Evolutionary conservation across 2,329 filamentous ascomycete genomes (phyloP).

Genomic region (Penicillium sp.): DNA sequence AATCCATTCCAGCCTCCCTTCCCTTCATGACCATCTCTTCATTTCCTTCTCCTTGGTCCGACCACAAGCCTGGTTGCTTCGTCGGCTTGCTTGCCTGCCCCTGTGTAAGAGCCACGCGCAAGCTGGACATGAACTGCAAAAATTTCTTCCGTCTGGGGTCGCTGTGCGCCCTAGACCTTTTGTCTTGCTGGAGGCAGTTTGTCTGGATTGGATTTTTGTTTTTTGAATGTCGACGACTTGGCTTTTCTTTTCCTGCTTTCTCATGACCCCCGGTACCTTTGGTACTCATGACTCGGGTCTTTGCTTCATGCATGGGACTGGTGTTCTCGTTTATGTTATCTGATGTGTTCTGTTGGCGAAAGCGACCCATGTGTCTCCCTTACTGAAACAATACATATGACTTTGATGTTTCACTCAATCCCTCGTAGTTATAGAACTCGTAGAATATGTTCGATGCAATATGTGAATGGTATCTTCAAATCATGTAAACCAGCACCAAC

Average conservation of each 20-base stretch:
- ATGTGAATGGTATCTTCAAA: conserved; percentile 11
- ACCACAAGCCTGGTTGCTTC: conserved; percentile 38
- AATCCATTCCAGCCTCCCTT: conserved; percentile 6
- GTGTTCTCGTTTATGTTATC: conserved; percentile 33
- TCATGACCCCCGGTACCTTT: conserved; percentile 18
- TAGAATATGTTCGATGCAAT: neutral
- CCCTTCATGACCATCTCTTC: conserved; percentile 13
- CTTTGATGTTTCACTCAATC: conserved; percentile 12
- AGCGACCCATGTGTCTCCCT: conserved; percentile 23
- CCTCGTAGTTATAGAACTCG: neutral
- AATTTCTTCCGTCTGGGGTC: conserved; percentile 16
- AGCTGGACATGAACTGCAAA: conserved; percentile 25
- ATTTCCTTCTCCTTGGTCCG: conserved; percentile 21
- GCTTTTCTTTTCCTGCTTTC: conserved; percentile 6
- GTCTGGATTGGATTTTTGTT: conserved; percentile 17
- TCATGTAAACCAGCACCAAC: conserved; percentile 1
- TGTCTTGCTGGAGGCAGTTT: conserved; percentile 25
- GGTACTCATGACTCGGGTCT: conserved; percentile 33
- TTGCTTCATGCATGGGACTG: conserved; percentile 40
- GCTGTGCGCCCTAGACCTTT: conserved; percentile 19
- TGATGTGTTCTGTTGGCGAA: conserved; percentile 32
- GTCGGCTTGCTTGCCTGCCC: conserved; percentile 24
- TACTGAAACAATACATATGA: conserved; percentile 22
- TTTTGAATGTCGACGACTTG: conserved; percentile 4
- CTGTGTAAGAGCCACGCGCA: conserved; percentile 24